These are phyloP conservation scores for Yamadazyma nakazawae DNA, from an alignment of 805 yeast species.

Conservation along the genomic window DNA sequence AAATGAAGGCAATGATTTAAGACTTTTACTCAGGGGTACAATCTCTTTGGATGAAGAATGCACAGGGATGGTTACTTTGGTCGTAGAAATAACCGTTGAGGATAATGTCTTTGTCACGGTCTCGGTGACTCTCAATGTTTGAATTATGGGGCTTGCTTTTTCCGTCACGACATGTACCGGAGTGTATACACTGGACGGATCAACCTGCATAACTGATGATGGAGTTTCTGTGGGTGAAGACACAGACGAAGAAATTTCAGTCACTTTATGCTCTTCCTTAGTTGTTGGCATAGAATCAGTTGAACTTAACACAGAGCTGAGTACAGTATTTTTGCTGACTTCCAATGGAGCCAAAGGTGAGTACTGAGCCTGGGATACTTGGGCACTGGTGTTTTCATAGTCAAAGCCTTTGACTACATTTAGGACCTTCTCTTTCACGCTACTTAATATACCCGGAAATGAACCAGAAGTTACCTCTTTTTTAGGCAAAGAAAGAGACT, in stretches of 20 bases:
- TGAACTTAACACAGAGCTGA: no score
- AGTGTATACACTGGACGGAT: background rate
- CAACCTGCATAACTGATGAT: background rate
- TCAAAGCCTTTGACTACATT: conserved; percentile 1
- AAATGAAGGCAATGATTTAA: background rate
- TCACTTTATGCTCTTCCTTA: no score
- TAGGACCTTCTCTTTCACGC: background rate
- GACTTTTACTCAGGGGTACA: no score
- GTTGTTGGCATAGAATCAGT: no score
- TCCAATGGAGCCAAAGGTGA: background rate
- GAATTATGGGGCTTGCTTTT: background rate
- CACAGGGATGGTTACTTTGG: background rate
- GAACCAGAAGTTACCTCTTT: background rate
- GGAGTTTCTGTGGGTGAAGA: no score
- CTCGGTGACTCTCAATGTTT: conserved; percentile 1
- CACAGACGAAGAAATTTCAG: no score
- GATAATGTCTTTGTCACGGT: background rate
- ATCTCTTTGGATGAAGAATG: background rate
- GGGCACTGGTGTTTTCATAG: background rate
- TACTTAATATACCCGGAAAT: background rate
- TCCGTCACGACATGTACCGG: background rate
- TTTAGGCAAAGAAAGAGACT: background rate
- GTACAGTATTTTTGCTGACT: no score
- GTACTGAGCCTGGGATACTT: background rate
- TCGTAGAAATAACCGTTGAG: background rate